Conservation (phyloP, 1,284 basidiomycete genomes). For the Fistulina hepatica region DNA sequence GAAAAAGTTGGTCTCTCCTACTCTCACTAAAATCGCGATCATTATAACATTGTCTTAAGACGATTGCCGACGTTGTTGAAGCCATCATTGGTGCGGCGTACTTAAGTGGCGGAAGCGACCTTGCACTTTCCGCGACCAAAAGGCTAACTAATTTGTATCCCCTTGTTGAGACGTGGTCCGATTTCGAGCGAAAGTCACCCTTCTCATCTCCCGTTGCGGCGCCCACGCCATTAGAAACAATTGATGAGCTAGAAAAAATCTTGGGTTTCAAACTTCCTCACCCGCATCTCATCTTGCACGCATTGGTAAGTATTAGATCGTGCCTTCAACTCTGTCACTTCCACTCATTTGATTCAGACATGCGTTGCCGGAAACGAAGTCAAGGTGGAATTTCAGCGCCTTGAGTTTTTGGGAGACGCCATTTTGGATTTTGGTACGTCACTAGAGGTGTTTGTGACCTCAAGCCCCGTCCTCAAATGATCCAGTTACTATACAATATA, state of each 20-base stretch:
- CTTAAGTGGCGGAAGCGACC: conserved; percentile 53
- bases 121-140: conserved; percentile 51
- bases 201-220: conserved; percentile 32
- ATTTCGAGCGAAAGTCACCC: conserved; percentile 45
- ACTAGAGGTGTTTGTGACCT: conserved; percentile 4
- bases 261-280: conserved; percentile 50
- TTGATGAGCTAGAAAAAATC: conserved; percentile 48
- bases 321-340: conserved; percentile 5
- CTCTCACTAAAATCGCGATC: too few species aligned
- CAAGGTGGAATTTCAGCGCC: conserved; percentile 29
- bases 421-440: conserved; percentile 67
- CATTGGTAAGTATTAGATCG: conserved; percentile 40
- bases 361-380: background rate
- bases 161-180: conserved; percentile 54
- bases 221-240: conserved; percentile 29
- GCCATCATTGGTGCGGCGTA: conserved; percentile 74
- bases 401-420: conserved; percentile 77
- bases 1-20: conserved; percentile 62
- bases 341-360: conserved; percentile 4
- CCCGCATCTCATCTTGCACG: conserved; percentile 55
- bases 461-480: conserved; percentile 9
- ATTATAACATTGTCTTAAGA: conserved; percentile 27
- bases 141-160: conserved; percentile 51
- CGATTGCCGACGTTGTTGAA: conserved; percentile 73
- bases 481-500: conserved; percentile 62